Evolutionary conservation across 2,329 filamentous ascomycete species (phyloP).

Genomic region (Phialemonium atrogriseum): DNA sequence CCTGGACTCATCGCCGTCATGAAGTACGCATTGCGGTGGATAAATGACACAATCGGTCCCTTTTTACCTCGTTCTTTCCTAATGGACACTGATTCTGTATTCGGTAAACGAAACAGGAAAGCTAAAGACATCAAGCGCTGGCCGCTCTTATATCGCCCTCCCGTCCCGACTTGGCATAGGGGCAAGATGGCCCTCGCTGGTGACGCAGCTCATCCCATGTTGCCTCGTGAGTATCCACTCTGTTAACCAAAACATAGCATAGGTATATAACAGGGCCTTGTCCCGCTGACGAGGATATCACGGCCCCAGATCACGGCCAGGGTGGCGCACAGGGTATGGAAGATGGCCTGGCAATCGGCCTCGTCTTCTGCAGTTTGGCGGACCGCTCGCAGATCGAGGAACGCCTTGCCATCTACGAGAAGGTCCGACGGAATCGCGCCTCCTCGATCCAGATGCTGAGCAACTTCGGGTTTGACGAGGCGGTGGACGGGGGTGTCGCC

Average conservation of each 20-base stretch:
- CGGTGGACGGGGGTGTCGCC: no score
- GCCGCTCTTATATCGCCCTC: conserved; percentile 18
- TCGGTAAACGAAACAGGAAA: conserved; percentile 10
- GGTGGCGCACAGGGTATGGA: conserved; percentile 2
- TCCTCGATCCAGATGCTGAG: conserved; percentile 1
- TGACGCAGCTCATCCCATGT: conserved; percentile 3
- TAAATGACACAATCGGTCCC: background rate
- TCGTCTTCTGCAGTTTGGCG: background rate
- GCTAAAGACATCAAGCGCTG: conserved; percentile 21
- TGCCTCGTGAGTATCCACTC: background rate
- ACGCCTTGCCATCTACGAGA: conserved; percentile 1
- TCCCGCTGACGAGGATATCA: background rate
- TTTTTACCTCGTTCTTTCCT: background rate
- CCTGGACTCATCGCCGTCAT: conserved; percentile 6
- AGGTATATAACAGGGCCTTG: background rate
- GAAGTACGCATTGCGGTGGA: background rate
- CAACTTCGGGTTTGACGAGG: conserved; percentile 2
- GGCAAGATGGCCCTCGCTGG: conserved; percentile 6
- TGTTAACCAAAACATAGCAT: background rate
- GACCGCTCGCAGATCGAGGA: conserved; percentile 1
- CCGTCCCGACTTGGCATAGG: conserved; percentile 18
- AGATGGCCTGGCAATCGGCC: conserved; percentile 1
- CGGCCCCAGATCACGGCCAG: background rate
- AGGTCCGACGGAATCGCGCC: conserved; percentile 1
- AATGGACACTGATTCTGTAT: background rate